These are phyloP conservation scores for Solanum raphanifolium DNA, from an alignment of 257 asterid genomes.

Conservation along the genomic window DNA sequence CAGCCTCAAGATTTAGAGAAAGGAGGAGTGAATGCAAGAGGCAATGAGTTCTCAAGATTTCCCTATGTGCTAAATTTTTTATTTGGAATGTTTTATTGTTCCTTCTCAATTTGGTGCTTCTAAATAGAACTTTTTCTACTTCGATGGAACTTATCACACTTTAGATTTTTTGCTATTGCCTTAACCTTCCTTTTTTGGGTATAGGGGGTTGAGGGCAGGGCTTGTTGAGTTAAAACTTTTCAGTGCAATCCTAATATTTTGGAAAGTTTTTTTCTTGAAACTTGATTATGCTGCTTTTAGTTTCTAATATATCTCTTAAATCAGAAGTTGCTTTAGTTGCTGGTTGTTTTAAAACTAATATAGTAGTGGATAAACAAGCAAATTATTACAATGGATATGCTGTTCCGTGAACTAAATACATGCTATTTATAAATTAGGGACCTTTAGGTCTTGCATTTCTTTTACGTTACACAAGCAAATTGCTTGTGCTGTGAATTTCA, in stretches of 20 bases:
- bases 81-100: neutral
- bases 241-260: neutral
- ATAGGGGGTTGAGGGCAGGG: neutral
- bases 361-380: neutral
- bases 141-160: neutral
- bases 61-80: neutral
- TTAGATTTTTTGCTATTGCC: neutral
- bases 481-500: neutral
- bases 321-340: neutral
- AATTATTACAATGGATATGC: neutral
- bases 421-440: neutral
- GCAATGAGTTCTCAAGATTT: neutral
- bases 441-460: neutral
- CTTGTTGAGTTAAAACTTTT: neutral
- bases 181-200: neutral
- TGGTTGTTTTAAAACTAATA: neutral
- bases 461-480: neutral
- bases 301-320: neutral
- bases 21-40: neutral
- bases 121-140: neutral
- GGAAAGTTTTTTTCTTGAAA: neutral
- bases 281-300: neutral
- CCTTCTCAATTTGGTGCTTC: neutral
- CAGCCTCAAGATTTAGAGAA: neutral
- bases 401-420: neutral